Evolutionary conservation across 345 rosid species (phyloP).

Genomic region (Boechera retrofracta): DNA sequence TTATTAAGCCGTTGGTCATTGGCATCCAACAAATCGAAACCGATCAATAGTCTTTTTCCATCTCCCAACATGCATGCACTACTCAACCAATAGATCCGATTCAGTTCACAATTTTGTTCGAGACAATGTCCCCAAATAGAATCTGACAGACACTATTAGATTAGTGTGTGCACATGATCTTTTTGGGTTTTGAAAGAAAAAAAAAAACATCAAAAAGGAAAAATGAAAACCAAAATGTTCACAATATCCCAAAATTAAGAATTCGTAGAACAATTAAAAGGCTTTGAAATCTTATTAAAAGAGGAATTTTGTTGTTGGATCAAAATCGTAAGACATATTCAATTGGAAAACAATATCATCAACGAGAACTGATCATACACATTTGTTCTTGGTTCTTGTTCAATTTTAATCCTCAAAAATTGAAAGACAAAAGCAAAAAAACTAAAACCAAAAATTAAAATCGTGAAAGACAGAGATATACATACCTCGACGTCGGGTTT

Average conservation of each 20-base stretch:
- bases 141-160: slow-evolving; percentile 7
- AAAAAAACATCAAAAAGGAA: neutral
- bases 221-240: neutral
- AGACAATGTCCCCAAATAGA: slow-evolving; percentile 5
- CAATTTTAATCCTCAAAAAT: neutral
- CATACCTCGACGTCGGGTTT: neutral
- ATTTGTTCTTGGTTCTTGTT: neutral
- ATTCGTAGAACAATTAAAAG: neutral
- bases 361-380: neutral
- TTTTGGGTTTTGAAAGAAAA: slow-evolving; percentile 6
- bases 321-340: too few relatives aligned
- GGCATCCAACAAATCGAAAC: neutral
- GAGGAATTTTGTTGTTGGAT: neutral
- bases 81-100: neutral
- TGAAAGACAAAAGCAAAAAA: neutral
- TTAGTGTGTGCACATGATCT: slow-evolving; percentile 7
- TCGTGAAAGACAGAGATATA: neutral
- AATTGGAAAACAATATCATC: neutral
- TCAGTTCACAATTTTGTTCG: neutral
- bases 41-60: neutral
- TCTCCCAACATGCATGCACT: neutral
- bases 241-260: too few relatives aligned
- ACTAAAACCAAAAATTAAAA: neutral
- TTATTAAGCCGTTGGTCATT: neutral
- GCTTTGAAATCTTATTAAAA: neutral